Base-by-base conservation (phyloP, 1,284 basidiomycete genomes). In the Blastosporella zonata region DNA sequence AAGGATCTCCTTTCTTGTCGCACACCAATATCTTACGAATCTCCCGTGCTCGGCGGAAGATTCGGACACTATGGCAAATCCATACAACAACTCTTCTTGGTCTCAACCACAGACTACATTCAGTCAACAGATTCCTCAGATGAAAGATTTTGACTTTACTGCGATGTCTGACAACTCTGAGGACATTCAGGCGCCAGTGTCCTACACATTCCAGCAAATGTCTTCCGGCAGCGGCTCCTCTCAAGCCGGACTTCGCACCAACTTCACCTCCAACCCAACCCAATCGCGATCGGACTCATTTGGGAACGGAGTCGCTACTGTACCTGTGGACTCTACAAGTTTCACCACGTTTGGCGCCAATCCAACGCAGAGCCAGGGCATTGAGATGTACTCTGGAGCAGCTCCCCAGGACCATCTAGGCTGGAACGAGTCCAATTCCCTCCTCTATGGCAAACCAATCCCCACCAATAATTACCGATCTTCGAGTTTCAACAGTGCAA, bases 101-200 rank as follows among this genome's bases (percentile, higher is more conserved):
- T 55, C 52, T 18, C 67, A 64, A 53, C 56, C 54, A 29, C 63
- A 60, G 35, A 47, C 60, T 45, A 50, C 59, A 25, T 67, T 62
- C 50, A 50, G 46, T 27, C 65, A 62, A 15, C 73, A 74, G 51
- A 66, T 72, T 29, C 70, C 76, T 52, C 71, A 74, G 29, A 50
- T 50, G 34, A 37, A 46, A 17, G 63, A 70, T 33, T 59, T 42
- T 46, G 58, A 38, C 56, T 62, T 59, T 12, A 56, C 45, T 10
- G 53, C 37, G 47, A 57, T 25, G 1, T 56, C 48, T 34, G 59
- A n/a, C 6, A 39, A 39, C 41, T 29, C 53, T 17, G 46, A 52
- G 22, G 49, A 53, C 33, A 6, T 31, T 12, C 58, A 59, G 33
- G 31, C 43, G 2, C 47, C 46, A 18, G 43, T 33, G 15, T 36